A percentile compares a stretch with the other conserved stretches of the same genome.
phyloP scores from a whole-genome alignment of 2,329 filamentous ascomycete genomes.

The Penicillium sp. region DNA sequence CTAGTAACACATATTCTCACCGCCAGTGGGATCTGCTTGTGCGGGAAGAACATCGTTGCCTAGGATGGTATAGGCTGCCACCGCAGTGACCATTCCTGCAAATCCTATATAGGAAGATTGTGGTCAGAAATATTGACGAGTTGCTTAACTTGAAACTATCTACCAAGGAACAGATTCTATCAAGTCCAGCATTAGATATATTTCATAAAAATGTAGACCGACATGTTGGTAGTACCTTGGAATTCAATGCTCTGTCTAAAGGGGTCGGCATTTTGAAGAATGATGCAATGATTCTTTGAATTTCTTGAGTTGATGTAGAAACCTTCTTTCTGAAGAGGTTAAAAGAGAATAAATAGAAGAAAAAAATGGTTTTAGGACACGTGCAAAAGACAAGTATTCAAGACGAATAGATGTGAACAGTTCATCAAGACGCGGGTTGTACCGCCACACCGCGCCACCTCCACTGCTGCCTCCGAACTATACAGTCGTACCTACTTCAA shows the following conservation, averaged over 20 bases:
- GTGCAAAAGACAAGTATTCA: slow-evolving; percentile 7
- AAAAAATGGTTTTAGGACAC: not conserved
- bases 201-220: not conserved
- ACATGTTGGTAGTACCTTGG: slow-evolving; percentile 55
- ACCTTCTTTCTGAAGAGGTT: not conserved
- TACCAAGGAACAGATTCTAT: slow-evolving; percentile 71
- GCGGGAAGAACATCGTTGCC: slow-evolving; percentile 80
- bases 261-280: slow-evolving; percentile 62
- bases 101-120: slow-evolving; percentile 60
- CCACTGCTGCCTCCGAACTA: slow-evolving; percentile 1
- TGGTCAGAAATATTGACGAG: slow-evolving; percentile 22
- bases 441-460: slow-evolving; percentile 9
- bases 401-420: not conserved
- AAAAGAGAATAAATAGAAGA: not conserved
- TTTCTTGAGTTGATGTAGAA: not conserved
- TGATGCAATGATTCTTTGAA: not conserved
- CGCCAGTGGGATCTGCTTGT: slow-evolving; percentile 72
- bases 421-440: not conserved
- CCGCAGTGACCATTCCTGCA: slow-evolving; percentile 75
- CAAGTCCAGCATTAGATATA: slow-evolving; percentile 20
- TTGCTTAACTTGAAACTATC: slow-evolving; percentile 6
- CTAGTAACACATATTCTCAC: slow-evolving; percentile 41
- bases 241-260: slow-evolving; percentile 67
- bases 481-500: not conserved
- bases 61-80: slow-evolving; percentile 81